Conservation (phyloP, 805 yeast species). For the Cyberlindnera mississippiensis region DNA sequence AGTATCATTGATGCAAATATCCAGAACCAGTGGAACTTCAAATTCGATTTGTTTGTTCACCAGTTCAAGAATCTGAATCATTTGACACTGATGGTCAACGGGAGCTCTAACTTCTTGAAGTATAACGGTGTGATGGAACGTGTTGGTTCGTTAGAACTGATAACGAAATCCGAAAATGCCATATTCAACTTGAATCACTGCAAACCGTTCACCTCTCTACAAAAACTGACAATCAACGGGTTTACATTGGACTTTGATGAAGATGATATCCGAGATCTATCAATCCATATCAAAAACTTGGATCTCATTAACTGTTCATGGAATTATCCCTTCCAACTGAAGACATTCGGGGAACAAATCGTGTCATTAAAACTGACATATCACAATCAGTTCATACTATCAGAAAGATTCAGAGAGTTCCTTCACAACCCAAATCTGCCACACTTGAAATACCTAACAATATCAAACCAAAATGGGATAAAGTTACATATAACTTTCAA, state of each 20-base stretch:
- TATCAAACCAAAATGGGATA: conserved; percentile 27
- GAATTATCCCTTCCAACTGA: conserved; percentile 51
- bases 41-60: conserved; percentile 26
- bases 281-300: conserved; percentile 24
- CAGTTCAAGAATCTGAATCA: conserved; percentile 22
- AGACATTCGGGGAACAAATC: conserved; percentile 27
- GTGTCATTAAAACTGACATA: conserved; percentile 27
- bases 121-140: conserved; percentile 23
- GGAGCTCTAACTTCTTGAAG: conserved; percentile 34
- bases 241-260: conserved; percentile 42
- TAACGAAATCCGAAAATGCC: conserved; percentile 20
- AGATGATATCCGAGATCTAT: conserved; percentile 22
- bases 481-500: conserved; percentile 31
- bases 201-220: conserved; percentile 32
- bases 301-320: conserved; percentile 45
- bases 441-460: conserved; percentile 25
- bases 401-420: conserved; percentile 34
- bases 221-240: conserved; percentile 33
- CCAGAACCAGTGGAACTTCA: conserved; percentile 34
- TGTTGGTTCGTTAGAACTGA: conserved; percentile 19
- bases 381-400: conserved; percentile 31
- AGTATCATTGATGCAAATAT: conserved; percentile 28
- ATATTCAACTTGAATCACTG: conserved; percentile 44
- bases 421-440: conserved; percentile 28
- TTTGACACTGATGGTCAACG: conserved; percentile 26